phyloP scores from a whole-genome alignment of 2,329 filamentous ascomycete species.

The Akanthomyces uredinophilus region DNA sequence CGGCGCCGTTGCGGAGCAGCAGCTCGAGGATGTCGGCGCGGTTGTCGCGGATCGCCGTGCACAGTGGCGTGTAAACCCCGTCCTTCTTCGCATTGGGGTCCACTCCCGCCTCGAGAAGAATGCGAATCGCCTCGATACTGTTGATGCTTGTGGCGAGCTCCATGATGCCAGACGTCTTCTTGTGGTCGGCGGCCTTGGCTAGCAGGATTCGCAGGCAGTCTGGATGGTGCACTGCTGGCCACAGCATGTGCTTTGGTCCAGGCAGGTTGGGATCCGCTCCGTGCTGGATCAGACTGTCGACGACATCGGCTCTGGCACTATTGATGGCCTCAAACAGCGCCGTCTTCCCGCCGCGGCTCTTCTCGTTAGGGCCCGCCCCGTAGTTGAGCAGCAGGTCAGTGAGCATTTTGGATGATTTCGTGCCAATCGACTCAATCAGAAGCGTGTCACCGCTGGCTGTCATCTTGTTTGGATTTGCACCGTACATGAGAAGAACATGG shows the following conservation, averaged over 20 bases:
- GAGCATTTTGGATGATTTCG: constrained; percentile 48
- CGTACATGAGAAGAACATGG: constrained; percentile 56
- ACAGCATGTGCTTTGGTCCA: constrained; percentile 63
- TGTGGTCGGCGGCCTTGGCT: constrained; percentile 52
- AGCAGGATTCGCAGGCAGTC: constrained; percentile 55
- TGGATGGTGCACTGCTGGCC: constrained; percentile 58
- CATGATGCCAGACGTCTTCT: constrained; percentile 58
- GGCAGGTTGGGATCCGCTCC: constrained; percentile 64
- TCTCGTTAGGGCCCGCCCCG: constrained; percentile 51
- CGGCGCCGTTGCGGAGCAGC: constrained; percentile 51
- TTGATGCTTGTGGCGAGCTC: constrained; percentile 60
- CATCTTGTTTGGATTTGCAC: constrained; percentile 50
- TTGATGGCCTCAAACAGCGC: constrained; percentile 59
- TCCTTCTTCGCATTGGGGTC: constrained; percentile 59
- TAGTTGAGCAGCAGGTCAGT: constrained; percentile 57
- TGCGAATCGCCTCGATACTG: constrained; percentile 55
- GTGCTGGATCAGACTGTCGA: constrained; percentile 45
- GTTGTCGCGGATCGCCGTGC: constrained; percentile 64
- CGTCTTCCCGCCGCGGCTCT: constrained; percentile 58
- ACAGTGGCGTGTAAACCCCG: constrained; percentile 62
- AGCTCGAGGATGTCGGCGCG: constrained; percentile 56
- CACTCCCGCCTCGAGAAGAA: constrained; percentile 54
- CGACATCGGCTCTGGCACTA: constrained; percentile 50
- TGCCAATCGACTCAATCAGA: constrained; percentile 55
- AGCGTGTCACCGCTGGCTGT: constrained; percentile 55